Percentiles rank a stretch among this genome's conserved stretches.
These are phyloP conservation scores for Somion occarium DNA, from an alignment of 1,284 basidiomycete genomes.

Conservation along the genomic window DNA sequence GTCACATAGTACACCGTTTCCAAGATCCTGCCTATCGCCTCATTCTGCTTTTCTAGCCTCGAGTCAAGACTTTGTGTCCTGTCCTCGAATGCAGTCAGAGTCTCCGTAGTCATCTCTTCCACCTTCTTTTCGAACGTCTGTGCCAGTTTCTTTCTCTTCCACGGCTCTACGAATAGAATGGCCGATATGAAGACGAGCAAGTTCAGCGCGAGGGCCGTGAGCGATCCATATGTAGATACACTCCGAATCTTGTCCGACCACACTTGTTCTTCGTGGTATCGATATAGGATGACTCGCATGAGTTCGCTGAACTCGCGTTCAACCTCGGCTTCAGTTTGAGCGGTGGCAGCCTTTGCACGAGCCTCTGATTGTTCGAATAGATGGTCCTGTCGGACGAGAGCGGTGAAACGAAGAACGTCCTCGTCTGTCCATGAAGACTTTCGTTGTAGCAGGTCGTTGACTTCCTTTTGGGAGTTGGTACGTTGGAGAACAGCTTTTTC, in stretches of 20 bases:
- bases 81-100: conserved; percentile 19
- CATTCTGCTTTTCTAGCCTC: conserved; percentile 50
- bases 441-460: conserved; percentile 87
- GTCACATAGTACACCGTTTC: conserved; percentile 20
- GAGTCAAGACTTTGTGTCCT: conserved; percentile 41
- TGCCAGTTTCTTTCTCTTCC: conserved; percentile 82
- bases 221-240: conserved; percentile 84
- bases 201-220: conserved; percentile 82
- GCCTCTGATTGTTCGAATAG: conserved; percentile 74
- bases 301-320: conserved; percentile 83
- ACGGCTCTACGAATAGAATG: conserved; percentile 87
- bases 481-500: conserved; percentile 72
- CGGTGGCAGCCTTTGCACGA: conserved; percentile 59
- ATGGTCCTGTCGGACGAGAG: conserved; percentile 85
- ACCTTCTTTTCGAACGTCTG: conserved; percentile 86
- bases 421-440: conserved; percentile 83
- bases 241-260: conserved; percentile 98
- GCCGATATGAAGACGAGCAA: conserved; percentile 85
- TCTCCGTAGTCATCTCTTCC: conserved; percentile 61
- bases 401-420: conserved; percentile 82
- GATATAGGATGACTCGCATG: conserved; percentile 79
- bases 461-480: conserved; percentile 79
- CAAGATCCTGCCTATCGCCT: conserved; percentile 27
- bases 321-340: conserved; percentile 68
- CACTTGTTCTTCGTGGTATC: conserved; percentile 96